Evolutionary conservation across 1,284 basidiomycete genomes (phyloP).

Genomic region (Somion occarium): DNA sequence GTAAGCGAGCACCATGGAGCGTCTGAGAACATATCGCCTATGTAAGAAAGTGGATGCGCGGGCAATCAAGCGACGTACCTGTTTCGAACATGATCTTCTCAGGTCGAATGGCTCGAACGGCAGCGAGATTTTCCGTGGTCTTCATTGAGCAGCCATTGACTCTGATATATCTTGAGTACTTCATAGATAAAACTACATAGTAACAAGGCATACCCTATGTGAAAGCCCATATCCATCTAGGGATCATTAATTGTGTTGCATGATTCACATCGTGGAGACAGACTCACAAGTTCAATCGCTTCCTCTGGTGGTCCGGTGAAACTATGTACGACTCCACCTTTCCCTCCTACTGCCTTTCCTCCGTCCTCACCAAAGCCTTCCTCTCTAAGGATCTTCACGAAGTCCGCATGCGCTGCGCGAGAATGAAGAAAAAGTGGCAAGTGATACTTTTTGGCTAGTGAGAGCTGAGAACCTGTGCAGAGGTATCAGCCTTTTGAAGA

Average conservation of each 20-base stretch:
- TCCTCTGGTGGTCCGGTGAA: conserved; percentile 77
- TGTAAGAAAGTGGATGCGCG: background rate
- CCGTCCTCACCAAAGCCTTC: conserved; percentile 61
- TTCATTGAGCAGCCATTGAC: conserved; percentile 86
- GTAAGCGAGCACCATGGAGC: conserved; percentile 85
- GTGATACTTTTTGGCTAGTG: conserved; percentile 65
- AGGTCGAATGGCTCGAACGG: conserved; percentile 56
- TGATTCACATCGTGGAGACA: background rate
- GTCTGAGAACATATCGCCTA: conserved; percentile 42
- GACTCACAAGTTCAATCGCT: conserved; percentile 61
- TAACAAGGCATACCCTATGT: conserved; percentile 42
- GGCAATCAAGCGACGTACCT: conserved; percentile 36
- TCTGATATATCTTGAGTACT: conserved; percentile 27
- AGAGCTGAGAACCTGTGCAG: conserved; percentile 51
- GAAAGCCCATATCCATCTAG: conserved; percentile 69
- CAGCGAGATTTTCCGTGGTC: conserved; percentile 66
- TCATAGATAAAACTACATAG: background rate
- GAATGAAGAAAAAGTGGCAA: conserved; percentile 87
- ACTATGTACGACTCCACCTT: conserved; percentile 81
- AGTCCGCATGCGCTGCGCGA: conserved; percentile 70
- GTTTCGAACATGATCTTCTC: conserved; percentile 79
- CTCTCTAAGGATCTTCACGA: conserved; percentile 63
- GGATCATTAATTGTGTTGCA: conserved; percentile 7
- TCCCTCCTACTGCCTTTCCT: conserved; percentile 48
- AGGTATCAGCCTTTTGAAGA: background rate